Evolutionary conservation across 169 alveolate species (phyloP).

Genomic region (Cryptosporidium ryanae): DNA sequence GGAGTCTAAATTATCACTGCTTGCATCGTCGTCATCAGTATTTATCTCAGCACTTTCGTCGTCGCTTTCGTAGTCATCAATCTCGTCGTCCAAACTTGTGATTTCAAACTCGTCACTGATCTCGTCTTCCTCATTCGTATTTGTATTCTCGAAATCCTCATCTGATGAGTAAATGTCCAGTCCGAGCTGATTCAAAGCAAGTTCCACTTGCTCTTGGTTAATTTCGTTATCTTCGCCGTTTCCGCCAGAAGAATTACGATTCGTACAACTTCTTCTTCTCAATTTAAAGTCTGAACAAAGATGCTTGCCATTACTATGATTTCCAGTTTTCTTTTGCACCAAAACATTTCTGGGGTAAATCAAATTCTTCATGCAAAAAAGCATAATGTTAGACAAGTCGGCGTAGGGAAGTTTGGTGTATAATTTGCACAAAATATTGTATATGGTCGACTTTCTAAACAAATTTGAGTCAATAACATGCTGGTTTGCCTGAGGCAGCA

Average conservation of each 20-base stretch:
- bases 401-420: conserved; percentile 47
- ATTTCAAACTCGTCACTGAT: conserved; percentile 52
- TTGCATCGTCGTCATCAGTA: conserved; percentile 6
- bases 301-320: background rate
- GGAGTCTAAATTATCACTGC: background rate
- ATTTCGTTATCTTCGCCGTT: background rate
- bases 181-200: conserved; percentile 19
- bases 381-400: conserved; percentile 53
- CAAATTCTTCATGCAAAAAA: conserved; percentile 66
- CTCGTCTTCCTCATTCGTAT: conserved; percentile 22
- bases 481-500: conserved; percentile 28
- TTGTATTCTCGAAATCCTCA: conserved; percentile 39
- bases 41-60: background rate
- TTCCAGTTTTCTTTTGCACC: conserved; percentile 32
- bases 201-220: conserved; percentile 4
- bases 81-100: conserved; percentile 37
- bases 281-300: background rate
- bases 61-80: conserved; percentile 2
- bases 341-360: conserved; percentile 49
- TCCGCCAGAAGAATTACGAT: background rate
- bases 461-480: conserved; percentile 1
- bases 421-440: conserved; percentile 23
- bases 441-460: conserved; percentile 17
- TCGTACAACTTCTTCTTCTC: conserved; percentile 1
- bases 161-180: conserved; percentile 47